phyloP scores from a whole-genome alignment of 208 protist genomes.

The Vickermania ingenoplastis region DNA sequence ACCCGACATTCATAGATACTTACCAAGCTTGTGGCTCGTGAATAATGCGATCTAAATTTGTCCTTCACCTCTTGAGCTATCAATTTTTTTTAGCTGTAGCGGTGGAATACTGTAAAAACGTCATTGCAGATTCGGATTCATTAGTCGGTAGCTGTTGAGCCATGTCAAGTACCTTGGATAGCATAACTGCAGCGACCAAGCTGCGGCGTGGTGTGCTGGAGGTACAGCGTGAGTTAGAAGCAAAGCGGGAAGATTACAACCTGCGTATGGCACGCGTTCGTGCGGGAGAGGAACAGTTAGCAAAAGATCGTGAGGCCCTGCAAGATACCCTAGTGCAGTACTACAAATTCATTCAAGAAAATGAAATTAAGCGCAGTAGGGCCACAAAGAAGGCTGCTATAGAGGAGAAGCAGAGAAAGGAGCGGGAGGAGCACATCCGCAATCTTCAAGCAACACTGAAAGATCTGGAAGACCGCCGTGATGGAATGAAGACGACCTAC shows the following conservation, averaged over 20 bases:
- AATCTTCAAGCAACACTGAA: constrained; percentile 47
- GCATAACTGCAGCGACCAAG: constrained; percentile 85
- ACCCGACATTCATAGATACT: too few relatives aligned
- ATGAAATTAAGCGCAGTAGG: constrained; percentile 85
- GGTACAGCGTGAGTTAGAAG: constrained; percentile 79
- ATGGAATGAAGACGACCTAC: constrained; percentile 46
- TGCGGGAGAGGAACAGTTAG: constrained; percentile 73
- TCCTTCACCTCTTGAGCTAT: too few relatives aligned
- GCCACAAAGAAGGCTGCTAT: constrained; percentile 80
- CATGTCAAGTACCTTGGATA: constrained; percentile 83
- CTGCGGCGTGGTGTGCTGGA: constrained; percentile 76
- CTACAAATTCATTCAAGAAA: constrained; percentile 93
- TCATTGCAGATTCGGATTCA: too few relatives aligned
- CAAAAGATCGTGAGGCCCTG: constrained; percentile 62
- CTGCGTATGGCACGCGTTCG: constrained; percentile 73
- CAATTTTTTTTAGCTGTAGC: too few relatives aligned
- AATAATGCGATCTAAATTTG: too few relatives aligned
- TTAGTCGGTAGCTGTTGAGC: too few relatives aligned
- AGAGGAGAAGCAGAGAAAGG: constrained; percentile 76
- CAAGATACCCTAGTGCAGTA: constrained; percentile 89
- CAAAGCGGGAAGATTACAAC: constrained; percentile 78
- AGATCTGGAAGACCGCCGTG: constrained; percentile 43
- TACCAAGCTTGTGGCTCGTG: too few relatives aligned
- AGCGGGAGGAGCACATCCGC: constrained; percentile 75
- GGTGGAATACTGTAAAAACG: too few relatives aligned